Evolutionary conservation across 805 yeast genomes (phyloP), one percentile per base, ranked within the genome.

Genomic region (Candida arabinofermentans): DNA sequence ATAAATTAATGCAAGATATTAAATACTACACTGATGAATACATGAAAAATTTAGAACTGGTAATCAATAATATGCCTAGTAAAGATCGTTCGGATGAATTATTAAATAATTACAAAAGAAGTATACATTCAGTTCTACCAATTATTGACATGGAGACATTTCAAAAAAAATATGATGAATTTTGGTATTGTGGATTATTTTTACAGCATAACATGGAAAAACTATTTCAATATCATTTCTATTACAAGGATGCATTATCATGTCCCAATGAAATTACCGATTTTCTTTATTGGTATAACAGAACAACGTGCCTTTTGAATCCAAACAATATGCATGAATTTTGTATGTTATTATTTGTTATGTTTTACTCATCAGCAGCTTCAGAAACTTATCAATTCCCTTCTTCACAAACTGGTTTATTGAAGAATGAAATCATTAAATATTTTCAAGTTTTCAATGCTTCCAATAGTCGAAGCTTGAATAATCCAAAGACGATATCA

Each of bases 51-150:
- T 77, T 34, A 54, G 66, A 27, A 54, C 58, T 19, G 64, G 67
- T 49, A 40, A 23, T 55, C 5, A 35, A 43, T 14, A 39, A 36
- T 16, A 36, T 77, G 19, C 83, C 83, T 1, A 55, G 74, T 2
- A 67, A 62, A 35, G 71, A 71, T 44, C 66, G 80, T 44, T 74
- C 79, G 0, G 69, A 63, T 45, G 77, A 74, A 44, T 57, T 78
- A 23, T 62, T 76, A 1, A 64, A 67, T 27, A 63, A 75, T 16
- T 79, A 74, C 46, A 57, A 71, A 16, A 68, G 66, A 32, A 73
- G 77, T 2, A 75, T 79, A 16, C 81, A 78, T 49, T 72, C 79
- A 5, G 56, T 79, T 17, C 53, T 77, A n/a, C 85, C 85, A 0
- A 60, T 79, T 3, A 44, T 79, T 36, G 78, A 77, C 47, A 50